These are phyloP conservation scores for Benincasa hispida DNA, from an alignment of 306 rosid species.

Conservation along the genomic window DNA sequence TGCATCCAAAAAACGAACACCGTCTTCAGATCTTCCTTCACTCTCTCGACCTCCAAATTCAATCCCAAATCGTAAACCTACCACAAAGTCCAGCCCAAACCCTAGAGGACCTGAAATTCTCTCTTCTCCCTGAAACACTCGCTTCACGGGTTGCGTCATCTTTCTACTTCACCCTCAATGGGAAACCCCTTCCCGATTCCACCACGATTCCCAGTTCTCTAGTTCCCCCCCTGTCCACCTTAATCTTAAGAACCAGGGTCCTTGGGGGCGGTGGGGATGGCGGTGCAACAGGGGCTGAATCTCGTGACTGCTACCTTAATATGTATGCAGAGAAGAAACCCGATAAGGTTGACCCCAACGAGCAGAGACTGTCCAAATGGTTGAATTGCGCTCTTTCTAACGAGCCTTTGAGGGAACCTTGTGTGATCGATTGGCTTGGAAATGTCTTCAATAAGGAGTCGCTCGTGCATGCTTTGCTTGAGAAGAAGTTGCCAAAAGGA, in stretches of 20 bases:
- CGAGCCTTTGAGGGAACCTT: slow-evolving; percentile 78
- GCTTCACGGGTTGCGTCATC: slow-evolving; percentile 13
- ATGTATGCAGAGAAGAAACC: slow-evolving; percentile 92
- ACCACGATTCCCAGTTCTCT: slow-evolving; percentile 19
- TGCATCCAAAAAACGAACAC: slow-evolving; percentile 21
- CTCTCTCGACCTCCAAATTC: slow-evolving; percentile 39
- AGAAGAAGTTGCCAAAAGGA: slow-evolving; percentile 83
- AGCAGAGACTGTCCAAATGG: slow-evolving; percentile 86
- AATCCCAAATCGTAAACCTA: slow-evolving; percentile 21
- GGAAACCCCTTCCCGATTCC: slow-evolving; percentile 42
- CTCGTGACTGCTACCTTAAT: slow-evolving; percentile 88
- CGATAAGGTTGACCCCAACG: slow-evolving; percentile 78
- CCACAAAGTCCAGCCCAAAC: slow-evolving; percentile 21
- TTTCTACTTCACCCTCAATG: slow-evolving; percentile 59
- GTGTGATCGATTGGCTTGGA: slow-evolving; percentile 74
- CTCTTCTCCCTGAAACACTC: slow-evolving; percentile 20
- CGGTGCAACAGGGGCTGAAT: slow-evolving; percentile 93
- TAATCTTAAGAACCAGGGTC: slow-evolving; percentile 38
- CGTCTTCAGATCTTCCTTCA: slow-evolving; percentile 43
- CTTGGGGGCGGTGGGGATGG: slow-evolving; percentile 89
- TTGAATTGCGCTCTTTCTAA: slow-evolving; percentile 62
- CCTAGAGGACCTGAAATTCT: slow-evolving; percentile 41
- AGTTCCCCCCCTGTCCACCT: slow-evolving; percentile 47
- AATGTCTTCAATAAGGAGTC: slow-evolving; percentile 77
- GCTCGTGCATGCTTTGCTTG: slow-evolving; percentile 62